These are phyloP conservation scores for Tricholoma furcatifolium DNA, from an alignment of 768 basidiomycete genomes.

Conservation along the genomic window DNA sequence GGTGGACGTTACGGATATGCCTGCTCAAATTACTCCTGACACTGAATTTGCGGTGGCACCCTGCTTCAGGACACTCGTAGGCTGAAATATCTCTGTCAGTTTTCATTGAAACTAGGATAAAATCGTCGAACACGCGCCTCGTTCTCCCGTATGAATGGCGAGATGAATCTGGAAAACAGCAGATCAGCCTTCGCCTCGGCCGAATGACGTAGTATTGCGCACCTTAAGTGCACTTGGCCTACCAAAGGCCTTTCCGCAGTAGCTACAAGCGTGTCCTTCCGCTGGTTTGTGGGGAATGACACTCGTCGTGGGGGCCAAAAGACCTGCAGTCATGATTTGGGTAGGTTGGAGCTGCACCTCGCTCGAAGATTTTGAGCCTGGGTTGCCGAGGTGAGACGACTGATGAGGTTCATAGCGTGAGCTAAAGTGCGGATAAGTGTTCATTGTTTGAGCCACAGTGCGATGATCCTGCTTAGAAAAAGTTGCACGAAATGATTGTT, in stretches of 20 bases:
- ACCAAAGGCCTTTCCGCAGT: slow-evolving; percentile 22
- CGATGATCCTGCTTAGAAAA: slow-evolving; percentile 5
- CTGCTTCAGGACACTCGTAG: slow-evolving; percentile 58
- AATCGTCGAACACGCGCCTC: slow-evolving; percentile 16
- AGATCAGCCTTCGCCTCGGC: neutral
- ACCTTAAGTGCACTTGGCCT: slow-evolving; percentile 25
- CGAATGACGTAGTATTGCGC: slow-evolving; percentile 1
- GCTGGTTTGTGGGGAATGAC: slow-evolving; percentile 4
- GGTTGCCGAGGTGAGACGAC: neutral
- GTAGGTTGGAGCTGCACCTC: slow-evolving; percentile 3
- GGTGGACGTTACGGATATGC: slow-evolving; percentile 45
- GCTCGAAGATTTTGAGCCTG: slow-evolving; percentile 3
- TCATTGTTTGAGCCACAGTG: slow-evolving; percentile 2
- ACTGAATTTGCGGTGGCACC: slow-evolving; percentile 65
- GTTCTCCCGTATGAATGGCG: slow-evolving; percentile 24
- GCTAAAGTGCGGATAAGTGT: neutral
- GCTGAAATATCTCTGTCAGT: slow-evolving; percentile 33
- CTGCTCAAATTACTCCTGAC: slow-evolving; percentile 72
- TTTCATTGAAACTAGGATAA: slow-evolving; percentile 1
- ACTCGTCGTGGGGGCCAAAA: slow-evolving; percentile 4
- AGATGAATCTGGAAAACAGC: slow-evolving; percentile 18
- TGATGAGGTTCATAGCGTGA: slow-evolving; percentile 4
- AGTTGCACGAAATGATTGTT: neutral
- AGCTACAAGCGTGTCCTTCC: slow-evolving; percentile 21
- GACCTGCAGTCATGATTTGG: neutral